Evolutionary conservation across 2,329 filamentous ascomycete species (phyloP).

Genomic region (Ilyonectria sp.): DNA sequence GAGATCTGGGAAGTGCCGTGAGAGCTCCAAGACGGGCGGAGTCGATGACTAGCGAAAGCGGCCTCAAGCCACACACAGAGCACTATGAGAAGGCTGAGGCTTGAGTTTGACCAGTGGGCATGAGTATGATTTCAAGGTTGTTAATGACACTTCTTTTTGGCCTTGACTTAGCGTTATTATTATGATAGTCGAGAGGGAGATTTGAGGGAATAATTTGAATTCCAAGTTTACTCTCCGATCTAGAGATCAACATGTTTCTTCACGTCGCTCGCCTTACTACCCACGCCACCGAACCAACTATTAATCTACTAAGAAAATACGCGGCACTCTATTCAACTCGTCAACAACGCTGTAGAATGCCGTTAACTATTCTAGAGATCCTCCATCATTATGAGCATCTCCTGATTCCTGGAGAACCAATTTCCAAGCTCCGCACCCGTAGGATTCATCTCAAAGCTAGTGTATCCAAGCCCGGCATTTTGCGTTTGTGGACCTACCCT

Average conservation of each 20-base stretch:
- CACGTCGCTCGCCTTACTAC: background rate
- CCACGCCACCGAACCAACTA: too few relatives aligned
- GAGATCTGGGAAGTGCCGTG: constrained; percentile 33
- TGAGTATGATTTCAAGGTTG: background rate
- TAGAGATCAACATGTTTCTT: background rate
- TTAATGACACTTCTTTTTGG: background rate
- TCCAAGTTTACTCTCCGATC: too few relatives aligned
- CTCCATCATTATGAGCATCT: constrained; percentile 29
- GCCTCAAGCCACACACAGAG: constrained; percentile 28
- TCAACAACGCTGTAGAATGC: too few relatives aligned
- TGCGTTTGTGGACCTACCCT: background rate
- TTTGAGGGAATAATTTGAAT: background rate
- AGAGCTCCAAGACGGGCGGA: constrained; percentile 38
- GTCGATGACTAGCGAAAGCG: constrained; percentile 30
- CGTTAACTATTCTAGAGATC: background rate
- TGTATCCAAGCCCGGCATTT: background rate
- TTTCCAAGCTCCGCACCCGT: constrained; percentile 13
- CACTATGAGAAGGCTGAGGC: constrained; percentile 41
- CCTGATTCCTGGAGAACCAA: constrained; percentile 27
- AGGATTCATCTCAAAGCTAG: background rate
- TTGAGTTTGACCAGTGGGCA: constrained; percentile 2
- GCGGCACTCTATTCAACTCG: too few relatives aligned
- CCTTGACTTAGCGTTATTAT: background rate
- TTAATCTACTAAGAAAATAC: too few relatives aligned
- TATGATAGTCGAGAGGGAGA: background rate